A percentile compares a stretch with the other conserved stretches of the same genome.
Evolutionary conservation across 768 basidiomycete species (phyloP).

Genomic region (Suillus americanus): DNA sequence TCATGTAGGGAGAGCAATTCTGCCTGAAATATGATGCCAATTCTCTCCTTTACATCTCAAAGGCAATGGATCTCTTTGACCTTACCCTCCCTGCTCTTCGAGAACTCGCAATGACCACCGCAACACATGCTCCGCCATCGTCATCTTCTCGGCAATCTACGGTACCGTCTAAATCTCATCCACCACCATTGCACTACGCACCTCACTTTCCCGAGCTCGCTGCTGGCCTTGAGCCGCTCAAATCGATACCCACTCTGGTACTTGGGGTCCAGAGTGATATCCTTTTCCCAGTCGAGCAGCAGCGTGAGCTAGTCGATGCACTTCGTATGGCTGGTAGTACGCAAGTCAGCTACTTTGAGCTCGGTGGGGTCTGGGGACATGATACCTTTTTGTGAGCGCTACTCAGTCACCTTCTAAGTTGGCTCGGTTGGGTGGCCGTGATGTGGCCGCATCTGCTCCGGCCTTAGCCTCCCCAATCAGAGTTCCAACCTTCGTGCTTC

Average conservation of each 20-base stretch:
- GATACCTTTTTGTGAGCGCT: conserved; percentile 88
- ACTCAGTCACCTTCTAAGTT: conserved; percentile 5
- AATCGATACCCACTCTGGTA: conserved; percentile 77
- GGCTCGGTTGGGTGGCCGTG: background rate
- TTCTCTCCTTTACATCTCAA: conserved; percentile 97
- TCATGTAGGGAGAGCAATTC: conserved; percentile 82
- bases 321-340: conserved; percentile 87
- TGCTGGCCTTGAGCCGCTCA: conserved; percentile 72
- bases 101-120: conserved; percentile 56
- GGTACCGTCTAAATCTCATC: conserved; percentile 63
- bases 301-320: conserved; percentile 91
- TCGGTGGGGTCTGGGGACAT: conserved; percentile 99
- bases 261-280: conserved; percentile 97
- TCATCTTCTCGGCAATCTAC: conserved; percentile 10
- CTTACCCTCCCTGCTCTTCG: conserved; percentile 79
- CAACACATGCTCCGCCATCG: conserved; percentile 20
- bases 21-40: conserved; percentile 99
- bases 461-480: background rate
- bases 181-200: conserved; percentile 69
- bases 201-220: conserved; percentile 77
- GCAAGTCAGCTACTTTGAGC: conserved; percentile 91
- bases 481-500: background rate
- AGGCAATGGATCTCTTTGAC: conserved; percentile 99
- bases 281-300: conserved; percentile 95
- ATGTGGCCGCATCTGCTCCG: background rate